Base-by-base conservation (phyloP, 176 grass and related monocot species). In the Hsuehochloa calcarea region DNA sequence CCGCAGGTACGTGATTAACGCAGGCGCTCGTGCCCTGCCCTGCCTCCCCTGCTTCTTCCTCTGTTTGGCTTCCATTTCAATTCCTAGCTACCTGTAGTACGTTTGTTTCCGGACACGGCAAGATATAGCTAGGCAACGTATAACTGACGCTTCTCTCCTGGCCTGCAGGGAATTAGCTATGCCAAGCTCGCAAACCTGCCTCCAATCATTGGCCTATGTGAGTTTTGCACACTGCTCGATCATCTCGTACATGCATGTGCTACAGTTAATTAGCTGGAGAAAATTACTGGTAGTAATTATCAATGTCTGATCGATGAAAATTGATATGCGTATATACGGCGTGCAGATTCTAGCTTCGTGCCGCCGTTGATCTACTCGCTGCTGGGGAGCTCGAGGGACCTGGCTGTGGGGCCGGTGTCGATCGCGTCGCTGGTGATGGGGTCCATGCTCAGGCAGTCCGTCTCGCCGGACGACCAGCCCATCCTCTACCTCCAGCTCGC, bases 381-480 rank as follows among this genome's bases (percentile, higher is more conserved):
- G 43, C 84, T 99, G 64, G 97, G 97, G 67, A 99, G 97, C 84
- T 99, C 97, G 3, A 35, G 90, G 13, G 97, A 99, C 75, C 86
- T 99, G 49, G 97, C 97, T 14, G 93, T 99, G 31, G 97, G 97
- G 9, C 97, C 97, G 0, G 93, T 99, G 15, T 99, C 97, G 1
- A 96, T 99, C 84, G 97, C 97, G 73, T 99, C 97, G 77, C 69
- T 99, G 77, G 97, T 99, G 54, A 99, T 99, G 97, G 97, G 97
- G 20, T 90, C 97, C 65, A 99, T 99, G 92, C 88, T 99, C 27
- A 88, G 92, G 78, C 88, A 99, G 37, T 88, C 81, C 50, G 88
- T 99, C 22, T 91, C 93, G 80, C 97, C 97, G 69, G 97, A 99
- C 55, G 68, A 91, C 13, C 77, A 94, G 80, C 97, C 93, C 34